Evolutionary conservation across 2,329 filamentous ascomycete species (phyloP), one percentile per base, ranked within the genome.

Genomic region (Phialophora verrucosa): DNA sequence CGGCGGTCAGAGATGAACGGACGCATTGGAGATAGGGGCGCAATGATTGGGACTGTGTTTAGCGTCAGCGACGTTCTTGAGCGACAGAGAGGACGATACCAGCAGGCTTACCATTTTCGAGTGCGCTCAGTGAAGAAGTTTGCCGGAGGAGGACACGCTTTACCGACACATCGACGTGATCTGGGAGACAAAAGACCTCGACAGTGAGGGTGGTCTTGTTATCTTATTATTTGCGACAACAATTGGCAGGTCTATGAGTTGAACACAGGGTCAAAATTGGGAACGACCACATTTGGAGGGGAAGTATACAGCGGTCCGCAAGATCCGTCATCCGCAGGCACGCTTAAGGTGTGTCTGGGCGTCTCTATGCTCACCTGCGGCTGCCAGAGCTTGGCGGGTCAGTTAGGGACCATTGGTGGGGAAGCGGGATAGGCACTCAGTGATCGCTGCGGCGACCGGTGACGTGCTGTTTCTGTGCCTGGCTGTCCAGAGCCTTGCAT

Each of bases 11-110:
- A 76, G 92, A 96, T 77, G 91, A 93, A 75, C 95, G 92, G 75
- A 98, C 95, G 80, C 92, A 96, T 84, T 96, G 92, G 73, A 97
- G 91, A 82, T 98, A 97, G 64, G 94, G 94, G 71, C 94, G 91
- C 77, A 98, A 87, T 72, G 93, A 97, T 93, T 97, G 94, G 78
- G 93, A 97, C 95, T 89, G 75, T 61, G 10, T 32, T 56, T 47
- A 66, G 50, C 65, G 74, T 69, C 67, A 78, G 76, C 74, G 76
- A 67, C 23, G 44, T 17, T 32, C 50, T 32, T 11, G 31, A 11
- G n/a, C 17, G 38, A 29, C 27, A 17, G 7, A 44, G 11, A 42
- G 59, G 31, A 17, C 4, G 31, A 10, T 17, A 20, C 54, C 55
- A 47, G 53, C 14, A 69, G 61, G 68, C 65, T 61, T 51, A 65